These are phyloP conservation scores for Eruca vesicaria DNA, from an alignment of 441 rosid species.

Conservation along the genomic window DNA sequence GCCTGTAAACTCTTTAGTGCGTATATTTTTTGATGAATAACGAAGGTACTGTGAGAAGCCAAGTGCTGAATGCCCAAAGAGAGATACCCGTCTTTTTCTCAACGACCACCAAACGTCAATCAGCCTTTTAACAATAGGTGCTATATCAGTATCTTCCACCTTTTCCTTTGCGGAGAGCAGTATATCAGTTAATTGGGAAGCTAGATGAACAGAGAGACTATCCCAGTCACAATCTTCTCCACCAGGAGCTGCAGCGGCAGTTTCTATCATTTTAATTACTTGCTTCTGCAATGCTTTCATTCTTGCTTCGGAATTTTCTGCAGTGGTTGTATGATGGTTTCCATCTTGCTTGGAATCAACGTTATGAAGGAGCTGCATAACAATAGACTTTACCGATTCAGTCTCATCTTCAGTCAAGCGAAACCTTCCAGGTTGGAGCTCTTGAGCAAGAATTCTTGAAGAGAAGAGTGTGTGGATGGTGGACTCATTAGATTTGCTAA, in stretches of 20 bases:
- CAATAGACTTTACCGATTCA: conserved; percentile 48
- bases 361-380: conserved; percentile 49
- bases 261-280: conserved; percentile 66
- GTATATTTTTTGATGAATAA: conserved; percentile 61
- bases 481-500: conserved; percentile 43
- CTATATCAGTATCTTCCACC: conserved; percentile 47
- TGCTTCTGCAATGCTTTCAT: conserved; percentile 53
- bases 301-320: conserved; percentile 42
- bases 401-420: conserved; percentile 75
- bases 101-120: conserved; percentile 85
- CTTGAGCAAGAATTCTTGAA: conserved; percentile 65
- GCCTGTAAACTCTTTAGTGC: conserved; percentile 50
- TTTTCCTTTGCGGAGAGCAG: conserved; percentile 44
- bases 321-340: conserved; percentile 34
- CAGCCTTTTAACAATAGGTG: conserved; percentile 57
- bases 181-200: conserved; percentile 59
- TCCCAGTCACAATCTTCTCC: conserved; percentile 62
- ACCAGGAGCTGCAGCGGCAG: conserved; percentile 74
- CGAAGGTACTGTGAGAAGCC: conserved; percentile 82
- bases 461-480: conserved; percentile 53
- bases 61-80: conserved; percentile 86
- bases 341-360: conserved; percentile 36
- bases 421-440: conserved; percentile 67
- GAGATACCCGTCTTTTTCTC: conserved; percentile 86
- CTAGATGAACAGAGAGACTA: conserved; percentile 63